Evolutionary conservation across 495 filamentous ascomycete species (phyloP), one percentile per base, ranked within the genome.

Genomic region (Penicillium antarcticum): DNA sequence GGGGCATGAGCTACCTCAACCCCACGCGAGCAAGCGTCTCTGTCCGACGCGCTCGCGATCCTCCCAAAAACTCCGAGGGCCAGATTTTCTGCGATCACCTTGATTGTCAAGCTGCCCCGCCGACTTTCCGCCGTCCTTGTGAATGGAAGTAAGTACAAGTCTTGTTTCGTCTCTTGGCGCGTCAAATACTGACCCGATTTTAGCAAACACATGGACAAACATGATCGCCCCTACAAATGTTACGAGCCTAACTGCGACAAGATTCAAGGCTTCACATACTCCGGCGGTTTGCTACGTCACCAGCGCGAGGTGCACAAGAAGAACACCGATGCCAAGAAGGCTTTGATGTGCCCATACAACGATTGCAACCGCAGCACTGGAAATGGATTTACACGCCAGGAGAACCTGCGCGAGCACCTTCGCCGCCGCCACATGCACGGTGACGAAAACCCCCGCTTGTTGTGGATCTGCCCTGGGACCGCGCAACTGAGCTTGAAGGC

Each of bases 171-270:
- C 13, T 14, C 9, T 21, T 44, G 11, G 12, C 16, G 8, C 37
- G 24, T 17, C 14, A 7, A 16, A 62, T 62, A 52, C 52, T 62
- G 54, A 65, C 53, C n/a, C 8, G 23, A 41, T 36, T 44, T 45
- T 53, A 92, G 91, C 51, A 92, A 96, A 72, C 92, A 97, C 66
- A 95, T 95, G 89, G 92, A 97, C 73, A 97, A 96, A 69, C 92
- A 97, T 62, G 89, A 92, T 48, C 78, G 92, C 14, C 92, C 92
- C 0, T 96, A 95, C 71, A 87, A 89, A 51, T 97, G 92, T 67
- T 68, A 69, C 19, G 81, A 87, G 21, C 76, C 77, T 13, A 83
- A 82, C 16, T 97, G 92, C 65, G 88, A 91, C 54, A 95, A 95
- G 56, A 80, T 96, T 0, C 87, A 87, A 54, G 92, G 92, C 16